These are phyloP conservation scores for Claviceps arundinis DNA, from an alignment of 2,329 filamentous ascomycete genomes.

Conservation along the genomic window DNA sequence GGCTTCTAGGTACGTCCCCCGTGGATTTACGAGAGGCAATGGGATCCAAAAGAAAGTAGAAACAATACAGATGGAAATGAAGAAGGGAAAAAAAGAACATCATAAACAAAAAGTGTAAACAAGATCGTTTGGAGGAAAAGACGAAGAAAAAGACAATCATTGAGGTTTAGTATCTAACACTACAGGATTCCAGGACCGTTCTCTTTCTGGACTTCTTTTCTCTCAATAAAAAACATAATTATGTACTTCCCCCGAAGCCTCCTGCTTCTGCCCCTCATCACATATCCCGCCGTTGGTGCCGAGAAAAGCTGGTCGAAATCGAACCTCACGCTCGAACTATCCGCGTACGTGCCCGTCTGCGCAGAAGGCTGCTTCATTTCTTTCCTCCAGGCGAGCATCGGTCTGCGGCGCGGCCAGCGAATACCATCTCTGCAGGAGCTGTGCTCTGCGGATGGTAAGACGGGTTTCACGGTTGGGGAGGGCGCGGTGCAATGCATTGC, in stretches of 20 bases:
- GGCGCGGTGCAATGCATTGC: constrained; percentile 54
- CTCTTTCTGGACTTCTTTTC: neutral
- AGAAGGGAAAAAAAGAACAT: neutral
- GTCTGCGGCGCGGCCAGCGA: constrained; percentile 31
- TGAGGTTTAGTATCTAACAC: neutral
- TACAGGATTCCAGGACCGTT: neutral
- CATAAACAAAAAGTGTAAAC: neutral
- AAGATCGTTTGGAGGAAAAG: neutral
- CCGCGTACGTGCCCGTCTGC: constrained; percentile 40
- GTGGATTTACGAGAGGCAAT: neutral
- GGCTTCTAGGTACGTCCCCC: constrained; percentile 5
- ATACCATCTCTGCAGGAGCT: constrained; percentile 46
- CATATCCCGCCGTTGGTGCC: constrained; percentile 9
- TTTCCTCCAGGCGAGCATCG: constrained; percentile 50
- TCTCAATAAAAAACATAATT: constrained; percentile 14
- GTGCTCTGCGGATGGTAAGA: constrained; percentile 44
- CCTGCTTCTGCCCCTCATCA: constrained; percentile 18
- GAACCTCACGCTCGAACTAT: constrained; percentile 23
- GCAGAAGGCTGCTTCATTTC: constrained; percentile 46
- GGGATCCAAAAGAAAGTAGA: no score
- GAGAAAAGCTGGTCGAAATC: constrained; percentile 11
- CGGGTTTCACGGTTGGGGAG: constrained; percentile 59
- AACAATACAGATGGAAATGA: no score
- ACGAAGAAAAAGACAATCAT: neutral
- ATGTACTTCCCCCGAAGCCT: constrained; percentile 16